Evolutionary conservation across 106 monocot species (phyloP).

Genomic region (Alisma plantagoaquatica): DNA sequence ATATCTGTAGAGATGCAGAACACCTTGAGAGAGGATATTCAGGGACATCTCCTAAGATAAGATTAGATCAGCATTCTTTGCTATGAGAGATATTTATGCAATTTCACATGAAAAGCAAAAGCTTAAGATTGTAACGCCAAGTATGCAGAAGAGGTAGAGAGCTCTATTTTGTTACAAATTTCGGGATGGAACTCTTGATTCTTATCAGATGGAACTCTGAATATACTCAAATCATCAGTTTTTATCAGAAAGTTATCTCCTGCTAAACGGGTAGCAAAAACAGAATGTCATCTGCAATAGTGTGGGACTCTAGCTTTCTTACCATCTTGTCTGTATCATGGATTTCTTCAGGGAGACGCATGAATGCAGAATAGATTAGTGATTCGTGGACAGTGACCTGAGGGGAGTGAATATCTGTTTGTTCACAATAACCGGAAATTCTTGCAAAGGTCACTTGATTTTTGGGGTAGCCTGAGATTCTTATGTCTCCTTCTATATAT

Average conservation of each 20-base stretch:
- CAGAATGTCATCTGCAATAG: neutral
- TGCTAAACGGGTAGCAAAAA: neutral
- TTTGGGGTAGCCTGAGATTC: conserved; percentile 42
- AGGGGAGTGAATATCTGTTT: conserved; percentile 51
- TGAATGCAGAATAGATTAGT: conserved; percentile 42
- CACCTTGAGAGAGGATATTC: conserved; percentile 14
- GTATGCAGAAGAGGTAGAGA: too few species aligned
- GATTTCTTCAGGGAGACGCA: conserved; percentile 34
- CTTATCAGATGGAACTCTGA: neutral
- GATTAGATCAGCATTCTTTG: neutral
- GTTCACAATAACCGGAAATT: conserved; percentile 55
- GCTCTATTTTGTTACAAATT: too few species aligned
- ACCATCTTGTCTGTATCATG: conserved; percentile 20
- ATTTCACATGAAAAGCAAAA: neutral
- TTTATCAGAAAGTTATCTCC: conserved; percentile 1
- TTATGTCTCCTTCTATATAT: conserved; percentile 42
- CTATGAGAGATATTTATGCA: neutral
- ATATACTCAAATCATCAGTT: conserved; percentile 12
- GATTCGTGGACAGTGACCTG: conserved; percentile 48
- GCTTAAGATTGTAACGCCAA: neutral
- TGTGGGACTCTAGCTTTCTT: neutral
- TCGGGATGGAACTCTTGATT: too few species aligned
- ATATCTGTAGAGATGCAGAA: neutral
- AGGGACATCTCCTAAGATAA: neutral
- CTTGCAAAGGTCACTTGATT: conserved; percentile 48